Percentiles rank a stretch among this genome's conserved stretches.
Conservation (phyloP, 75 land plant genomes). For the Pinus taeda region DNA sequence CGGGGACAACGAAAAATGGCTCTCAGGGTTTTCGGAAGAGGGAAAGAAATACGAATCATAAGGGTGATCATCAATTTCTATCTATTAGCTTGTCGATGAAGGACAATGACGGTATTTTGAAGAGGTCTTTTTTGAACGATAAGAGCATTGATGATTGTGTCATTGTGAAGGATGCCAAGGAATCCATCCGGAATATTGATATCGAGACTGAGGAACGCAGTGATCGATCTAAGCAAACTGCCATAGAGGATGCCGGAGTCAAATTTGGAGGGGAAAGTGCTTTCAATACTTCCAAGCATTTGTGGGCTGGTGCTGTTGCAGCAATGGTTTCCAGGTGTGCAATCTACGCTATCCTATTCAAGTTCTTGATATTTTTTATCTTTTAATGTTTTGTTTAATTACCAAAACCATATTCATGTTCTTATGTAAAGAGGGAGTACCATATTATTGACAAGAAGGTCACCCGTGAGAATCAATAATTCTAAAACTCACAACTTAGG, state of each 20-base stretch:
- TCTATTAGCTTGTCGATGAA: constrained; percentile 45
- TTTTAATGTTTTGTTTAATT: no score
- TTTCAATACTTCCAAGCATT: constrained; percentile 73
- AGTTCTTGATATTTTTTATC: no score
- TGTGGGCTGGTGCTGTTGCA: constrained; percentile 82
- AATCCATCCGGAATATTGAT: background rate
- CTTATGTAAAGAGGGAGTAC: no score
- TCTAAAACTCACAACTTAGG: no score
- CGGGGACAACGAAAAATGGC: background rate
- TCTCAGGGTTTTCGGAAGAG: background rate
- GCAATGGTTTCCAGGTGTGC: constrained; percentile 83
- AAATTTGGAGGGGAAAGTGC: constrained; percentile 27
- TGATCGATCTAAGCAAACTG: constrained; percentile 9
- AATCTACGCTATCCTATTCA: background rate
- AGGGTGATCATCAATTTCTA: constrained; percentile 10
- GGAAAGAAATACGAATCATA: background rate
- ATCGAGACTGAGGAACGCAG: constrained; percentile 1
- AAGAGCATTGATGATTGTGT: constrained; percentile 9
- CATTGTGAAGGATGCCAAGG: background rate
- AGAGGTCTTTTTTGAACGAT: constrained; percentile 5
- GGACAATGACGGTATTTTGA: constrained; percentile 12
- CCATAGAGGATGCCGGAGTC: background rate
- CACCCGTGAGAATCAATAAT: no score
- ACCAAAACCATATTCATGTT: no score
- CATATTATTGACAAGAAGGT: no score